These are phyloP conservation scores for Boletales sp. DNA, from an alignment of 768 basidiomycete species.

Conservation along the genomic window DNA sequence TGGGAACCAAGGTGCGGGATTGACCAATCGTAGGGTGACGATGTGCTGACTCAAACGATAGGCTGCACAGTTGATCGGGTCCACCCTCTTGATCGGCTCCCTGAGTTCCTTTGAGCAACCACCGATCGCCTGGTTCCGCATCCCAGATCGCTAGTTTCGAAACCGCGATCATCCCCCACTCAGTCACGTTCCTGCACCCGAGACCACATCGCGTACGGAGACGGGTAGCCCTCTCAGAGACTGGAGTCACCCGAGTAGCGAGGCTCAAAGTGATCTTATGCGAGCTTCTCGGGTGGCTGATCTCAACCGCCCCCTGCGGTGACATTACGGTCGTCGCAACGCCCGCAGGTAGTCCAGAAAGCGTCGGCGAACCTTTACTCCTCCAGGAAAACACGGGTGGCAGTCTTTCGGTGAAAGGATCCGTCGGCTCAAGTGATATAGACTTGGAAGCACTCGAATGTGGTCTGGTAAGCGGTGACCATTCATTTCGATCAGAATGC, in stretches of 20 bases:
- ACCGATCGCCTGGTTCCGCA: constrained; percentile 52
- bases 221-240: constrained; percentile 4
- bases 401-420: constrained; percentile 23
- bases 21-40: not conserved
- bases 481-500: not conserved
- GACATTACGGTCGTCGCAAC: constrained; percentile 28
- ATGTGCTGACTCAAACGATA: not conserved
- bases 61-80: constrained; percentile 13
- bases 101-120: not conserved
- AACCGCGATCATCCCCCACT: constrained; percentile 41
- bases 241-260: constrained; percentile 45
- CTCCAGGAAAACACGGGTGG: constrained; percentile 45
- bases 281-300: constrained; percentile 66
- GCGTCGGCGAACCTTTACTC: constrained; percentile 68
- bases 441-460: constrained; percentile 55
- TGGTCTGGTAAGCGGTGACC: constrained; percentile 54
- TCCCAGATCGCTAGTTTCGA: constrained; percentile 82
- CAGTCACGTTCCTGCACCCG: constrained; percentile 49
- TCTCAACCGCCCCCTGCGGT: constrained; percentile 43
- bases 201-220: constrained; percentile 25
- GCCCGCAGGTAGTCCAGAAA: constrained; percentile 45
- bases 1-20: constrained; percentile 47
- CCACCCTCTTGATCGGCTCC: constrained; percentile 14
- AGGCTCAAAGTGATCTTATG: constrained; percentile 58
- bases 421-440: constrained; percentile 28